Evolutionary conservation across 495 filamentous ascomycete species (phyloP).

Genomic region (Patellaria atrata): DNA sequence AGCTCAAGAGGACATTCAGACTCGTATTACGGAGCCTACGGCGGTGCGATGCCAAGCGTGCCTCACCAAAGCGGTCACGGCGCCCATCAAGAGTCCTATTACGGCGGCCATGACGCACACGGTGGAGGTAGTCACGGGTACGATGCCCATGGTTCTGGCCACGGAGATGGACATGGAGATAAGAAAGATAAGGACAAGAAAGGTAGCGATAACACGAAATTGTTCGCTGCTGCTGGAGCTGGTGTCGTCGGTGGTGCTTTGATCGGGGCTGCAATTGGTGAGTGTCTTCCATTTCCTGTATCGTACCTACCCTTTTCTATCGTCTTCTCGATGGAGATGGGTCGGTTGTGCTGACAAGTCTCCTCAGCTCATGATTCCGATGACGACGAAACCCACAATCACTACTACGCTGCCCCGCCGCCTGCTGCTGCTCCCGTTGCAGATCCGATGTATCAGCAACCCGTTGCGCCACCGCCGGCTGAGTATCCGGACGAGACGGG

Average conservation of each 20-base stretch:
- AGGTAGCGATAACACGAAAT: slow-evolving; percentile 6
- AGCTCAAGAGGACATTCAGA: slow-evolving; percentile 1
- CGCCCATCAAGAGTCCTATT: too few relatives aligned
- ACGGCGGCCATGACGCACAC: too few relatives aligned
- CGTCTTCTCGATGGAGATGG: too few relatives aligned
- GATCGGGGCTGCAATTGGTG: slow-evolving; percentile 11
- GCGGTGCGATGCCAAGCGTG: slow-evolving; percentile 1
- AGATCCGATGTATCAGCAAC: too few relatives aligned
- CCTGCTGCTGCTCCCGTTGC: slow-evolving; percentile 3
- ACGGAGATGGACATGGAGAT: neutral
- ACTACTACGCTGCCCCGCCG: slow-evolving; percentile 2
- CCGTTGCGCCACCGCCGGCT: slow-evolving; percentile 1
- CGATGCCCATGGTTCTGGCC: neutral
- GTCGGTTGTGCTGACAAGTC: too few relatives aligned
- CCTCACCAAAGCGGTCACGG: slow-evolving; percentile 1
- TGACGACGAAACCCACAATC: too few relatives aligned
- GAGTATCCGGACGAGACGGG: slow-evolving; percentile 7
- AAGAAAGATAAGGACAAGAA: slow-evolving; percentile 8
- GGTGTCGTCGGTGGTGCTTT: slow-evolving; percentile 10
- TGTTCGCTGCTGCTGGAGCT: slow-evolving; percentile 8
- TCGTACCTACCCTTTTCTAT: too few relatives aligned
- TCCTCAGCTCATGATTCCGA: too few relatives aligned
- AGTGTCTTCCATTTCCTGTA: neutral
- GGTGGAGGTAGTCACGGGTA: too few relatives aligned
- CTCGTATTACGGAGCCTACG: slow-evolving; percentile 1